Evolutionary conservation across 352 stramenopile genomes (phyloP).

Genomic region (Phytopythium ostracodes): DNA sequence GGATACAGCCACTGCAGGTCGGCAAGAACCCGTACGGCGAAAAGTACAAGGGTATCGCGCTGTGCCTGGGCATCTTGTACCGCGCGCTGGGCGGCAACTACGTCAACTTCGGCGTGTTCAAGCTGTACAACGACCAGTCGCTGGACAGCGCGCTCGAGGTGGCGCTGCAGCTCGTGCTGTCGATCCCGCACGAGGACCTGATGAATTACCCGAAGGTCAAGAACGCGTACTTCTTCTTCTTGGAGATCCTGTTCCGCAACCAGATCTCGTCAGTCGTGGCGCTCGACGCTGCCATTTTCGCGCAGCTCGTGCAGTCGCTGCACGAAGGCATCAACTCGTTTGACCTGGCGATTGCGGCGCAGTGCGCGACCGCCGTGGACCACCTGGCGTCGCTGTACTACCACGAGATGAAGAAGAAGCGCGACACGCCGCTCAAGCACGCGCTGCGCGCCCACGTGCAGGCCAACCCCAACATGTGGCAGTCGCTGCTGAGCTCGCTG

Average conservation of each 20-base stretch:
- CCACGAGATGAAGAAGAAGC: conserved; percentile 96
- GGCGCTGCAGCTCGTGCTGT: conserved; percentile 92
- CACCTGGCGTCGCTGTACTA: conserved; percentile 92
- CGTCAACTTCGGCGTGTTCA: conserved; percentile 99
- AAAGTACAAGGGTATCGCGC: conserved; percentile 97
- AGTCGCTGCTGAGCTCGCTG: conserved; percentile 82
- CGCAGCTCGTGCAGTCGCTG: conserved; percentile 94
- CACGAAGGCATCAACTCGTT: conserved; percentile 86
- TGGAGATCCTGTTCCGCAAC: conserved; percentile 98
- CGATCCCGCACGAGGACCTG: conserved; percentile 95
- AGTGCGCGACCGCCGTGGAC: conserved; percentile 96
- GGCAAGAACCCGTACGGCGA: conserved; percentile 92
- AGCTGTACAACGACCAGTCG: conserved; percentile 97
- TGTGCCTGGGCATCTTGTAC: conserved; percentile 92
- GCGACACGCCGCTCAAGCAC: conserved; percentile 93
- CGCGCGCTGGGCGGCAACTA: conserved; percentile 92
- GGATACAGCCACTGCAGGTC: conserved; percentile 80
- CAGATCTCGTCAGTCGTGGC: conserved; percentile 94
- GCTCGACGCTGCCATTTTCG: conserved; percentile 93
- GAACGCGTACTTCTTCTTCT: conserved; percentile 97
- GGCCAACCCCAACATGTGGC: conserved; percentile 92
- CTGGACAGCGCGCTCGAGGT: conserved; percentile 94
- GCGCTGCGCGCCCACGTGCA: conserved; percentile 90
- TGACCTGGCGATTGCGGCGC: conserved; percentile 91
- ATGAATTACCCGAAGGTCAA: conserved; percentile 98